phyloP scores from a whole-genome alignment of 306 rosid species.

The Begonia loranthoides region DNA sequence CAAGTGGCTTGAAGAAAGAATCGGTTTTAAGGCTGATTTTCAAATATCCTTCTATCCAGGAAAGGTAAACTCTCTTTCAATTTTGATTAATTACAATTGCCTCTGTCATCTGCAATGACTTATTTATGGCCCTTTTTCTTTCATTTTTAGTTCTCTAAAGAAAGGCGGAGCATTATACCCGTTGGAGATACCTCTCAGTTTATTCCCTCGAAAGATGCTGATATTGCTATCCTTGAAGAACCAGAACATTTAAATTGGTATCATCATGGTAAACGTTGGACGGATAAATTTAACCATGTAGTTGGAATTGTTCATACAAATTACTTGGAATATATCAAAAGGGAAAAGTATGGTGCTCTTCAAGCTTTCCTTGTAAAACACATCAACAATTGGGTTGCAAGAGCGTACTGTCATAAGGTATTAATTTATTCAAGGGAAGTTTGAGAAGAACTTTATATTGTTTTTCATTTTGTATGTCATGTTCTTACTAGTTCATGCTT shows the following conservation, averaged over 20 bases:
- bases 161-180: slow-evolving; percentile 85
- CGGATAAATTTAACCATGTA: slow-evolving; percentile 61
- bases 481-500: no score
- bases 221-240: slow-evolving; percentile 94
- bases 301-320: slow-evolving; percentile 89
- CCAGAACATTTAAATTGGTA: slow-evolving; percentile 97
- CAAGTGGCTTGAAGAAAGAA: slow-evolving; percentile 73
- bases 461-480: neutral
- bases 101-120: no score
- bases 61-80: slow-evolving; percentile 29
- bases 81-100: no score
- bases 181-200: slow-evolving; percentile 86
- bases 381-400: slow-evolving; percentile 74
- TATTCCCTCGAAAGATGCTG: slow-evolving; percentile 65
- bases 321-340: slow-evolving; percentile 87
- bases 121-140: no score
- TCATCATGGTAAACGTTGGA: slow-evolving; percentile 98
- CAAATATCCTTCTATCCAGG: slow-evolving; percentile 59
- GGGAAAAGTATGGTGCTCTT: slow-evolving; percentile 74
- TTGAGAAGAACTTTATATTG: neutral
- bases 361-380: slow-evolving; percentile 60
- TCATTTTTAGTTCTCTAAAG: slow-evolving; percentile 44
- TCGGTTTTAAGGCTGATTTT: slow-evolving; percentile 48
- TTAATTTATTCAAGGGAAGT: neutral
- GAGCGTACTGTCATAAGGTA: slow-evolving; percentile 91